Conservation (phyloP, 257 asterid genomes). For the Solanum piurae region DNA sequence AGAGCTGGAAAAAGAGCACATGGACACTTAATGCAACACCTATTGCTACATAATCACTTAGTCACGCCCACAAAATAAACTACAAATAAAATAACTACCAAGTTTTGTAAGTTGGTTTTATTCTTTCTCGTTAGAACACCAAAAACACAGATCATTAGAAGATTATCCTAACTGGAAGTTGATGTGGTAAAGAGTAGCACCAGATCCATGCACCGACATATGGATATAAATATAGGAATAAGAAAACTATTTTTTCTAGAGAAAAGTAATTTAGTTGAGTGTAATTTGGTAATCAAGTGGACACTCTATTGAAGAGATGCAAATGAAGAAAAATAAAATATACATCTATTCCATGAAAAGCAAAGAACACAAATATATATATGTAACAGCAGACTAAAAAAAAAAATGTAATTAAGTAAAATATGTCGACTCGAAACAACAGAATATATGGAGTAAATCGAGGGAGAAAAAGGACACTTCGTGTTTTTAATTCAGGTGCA, state of each 20-base stretch:
- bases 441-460: background rate
- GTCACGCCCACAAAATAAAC: background rate
- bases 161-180: background rate
- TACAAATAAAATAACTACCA: background rate
- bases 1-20: background rate
- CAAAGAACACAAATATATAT: background rate
- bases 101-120: background rate
- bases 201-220: background rate
- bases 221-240: background rate
- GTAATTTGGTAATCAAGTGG: background rate
- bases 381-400: background rate
- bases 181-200: background rate
- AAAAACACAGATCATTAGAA: background rate
- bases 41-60: background rate
- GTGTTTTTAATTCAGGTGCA: background rate
- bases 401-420: background rate
- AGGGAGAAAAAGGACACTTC: background rate
- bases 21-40: background rate
- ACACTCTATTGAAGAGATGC: background rate
- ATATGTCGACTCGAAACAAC: background rate
- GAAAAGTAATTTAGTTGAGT: background rate
- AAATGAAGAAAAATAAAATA: background rate
- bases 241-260: background rate
- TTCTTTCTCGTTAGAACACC: background rate
- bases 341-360: background rate